Evolutionary conservation across 148 eudicot genomes (phyloP), one percentile per base, ranked within the genome.

Genomic region (Mesembryanthemum crystallinum): DNA sequence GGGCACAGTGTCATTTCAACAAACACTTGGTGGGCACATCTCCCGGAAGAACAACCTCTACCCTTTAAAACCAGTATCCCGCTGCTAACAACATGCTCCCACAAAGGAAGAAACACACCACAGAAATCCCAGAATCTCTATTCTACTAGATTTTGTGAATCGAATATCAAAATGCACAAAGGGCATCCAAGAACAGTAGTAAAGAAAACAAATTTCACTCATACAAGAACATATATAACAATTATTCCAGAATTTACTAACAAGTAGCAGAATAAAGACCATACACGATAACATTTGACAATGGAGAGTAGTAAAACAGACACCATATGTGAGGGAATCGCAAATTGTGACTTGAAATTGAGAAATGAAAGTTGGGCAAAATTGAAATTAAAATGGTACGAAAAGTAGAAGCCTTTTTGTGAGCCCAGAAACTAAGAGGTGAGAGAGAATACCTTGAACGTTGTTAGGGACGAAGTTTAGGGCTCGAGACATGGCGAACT

Each of bases 401-500:
- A 37, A 37, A 33, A 39, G 0, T 8, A 30, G 49, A 37, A 35
- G 49, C 28, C 17, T 35, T 7, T 8, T 65, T 13, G 10, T 7
- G 49, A 45, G 9, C 49, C 49, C 49, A 65, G 10, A 43, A 24
- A 5, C 10, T 45, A 25, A 63, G 30, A 51, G 37, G 28, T 28
- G 20, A 27, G 27, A 59, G 69, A 72, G 28, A 37, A 10, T 79
- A 89, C 93, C 97, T 84, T 85, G 80, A 82, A 85, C 18, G 74
- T 62, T 80, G 67, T 81, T 82, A 32, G 86, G 64, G 64, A 81
- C 59, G 69, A 86, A 64, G 71, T 88, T 89, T 73, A 89, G 77
- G 67, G 94, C 73, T 55, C 25, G 72, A 73, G 89, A 88, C 97
- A 91, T 91, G 73, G 32, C 66, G 33, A 35, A 65, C 55, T 79